These are phyloP conservation scores for Novymonas esmeraldas DNA, from an alignment of 208 protist species.

Conservation along the genomic window DNA sequence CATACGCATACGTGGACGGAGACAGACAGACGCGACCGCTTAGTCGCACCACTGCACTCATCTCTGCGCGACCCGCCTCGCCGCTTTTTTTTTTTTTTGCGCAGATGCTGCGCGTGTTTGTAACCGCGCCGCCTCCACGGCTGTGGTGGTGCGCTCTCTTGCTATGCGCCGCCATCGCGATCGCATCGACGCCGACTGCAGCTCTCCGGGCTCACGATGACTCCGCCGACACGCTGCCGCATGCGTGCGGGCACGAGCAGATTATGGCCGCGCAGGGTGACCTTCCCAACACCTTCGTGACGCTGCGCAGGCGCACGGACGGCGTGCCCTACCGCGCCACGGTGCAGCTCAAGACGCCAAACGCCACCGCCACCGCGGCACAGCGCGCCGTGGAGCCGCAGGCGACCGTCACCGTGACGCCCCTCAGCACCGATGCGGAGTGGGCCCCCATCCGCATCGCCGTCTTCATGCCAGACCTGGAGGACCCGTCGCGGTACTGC, in stretches of 20 bases:
- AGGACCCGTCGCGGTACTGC: constrained; percentile 50
- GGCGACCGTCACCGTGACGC: neutral
- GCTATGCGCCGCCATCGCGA: neutral
- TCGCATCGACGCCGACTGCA: neutral
- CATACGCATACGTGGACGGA: too few relatives aligned
- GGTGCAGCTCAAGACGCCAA: neutral
- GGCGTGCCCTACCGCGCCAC: constrained; percentile 4
- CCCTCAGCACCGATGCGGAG: neutral
- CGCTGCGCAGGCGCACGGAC: neutral
- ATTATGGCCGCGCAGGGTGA: constrained; percentile 10
- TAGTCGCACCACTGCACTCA: too few relatives aligned
- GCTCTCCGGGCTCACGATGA: neutral
- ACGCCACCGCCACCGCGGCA: neutral
- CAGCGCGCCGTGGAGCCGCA: constrained; percentile 11
- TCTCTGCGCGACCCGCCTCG: too few relatives aligned
- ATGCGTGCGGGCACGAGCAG: constrained; percentile 20
- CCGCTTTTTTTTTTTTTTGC: too few relatives aligned
- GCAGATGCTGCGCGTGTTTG: constrained; percentile 2
- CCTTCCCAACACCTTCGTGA: constrained; percentile 23
- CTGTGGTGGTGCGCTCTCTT: neutral
- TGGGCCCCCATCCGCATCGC: constrained; percentile 61
- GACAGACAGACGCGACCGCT: too few relatives aligned
- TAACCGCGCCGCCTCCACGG: neutral
- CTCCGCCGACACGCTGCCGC: neutral
- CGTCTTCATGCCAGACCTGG: constrained; percentile 42